Conservation (phyloP, 2,329 filamentous ascomycete species). For the Colletotrichum sp. region DNA sequence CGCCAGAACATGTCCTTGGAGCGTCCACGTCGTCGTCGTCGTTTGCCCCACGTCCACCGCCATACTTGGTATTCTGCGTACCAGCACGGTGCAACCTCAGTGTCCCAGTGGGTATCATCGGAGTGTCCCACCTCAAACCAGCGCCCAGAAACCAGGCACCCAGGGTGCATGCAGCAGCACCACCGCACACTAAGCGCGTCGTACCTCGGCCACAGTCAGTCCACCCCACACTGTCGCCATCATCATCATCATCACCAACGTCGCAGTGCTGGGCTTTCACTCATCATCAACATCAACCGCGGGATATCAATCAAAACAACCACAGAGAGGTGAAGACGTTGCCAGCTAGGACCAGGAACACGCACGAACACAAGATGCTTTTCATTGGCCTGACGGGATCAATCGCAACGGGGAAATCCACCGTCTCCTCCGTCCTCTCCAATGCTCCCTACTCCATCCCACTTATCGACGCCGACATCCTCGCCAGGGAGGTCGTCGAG, state of each 20-base stretch:
- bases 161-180: neutral
- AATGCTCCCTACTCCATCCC: constrained; percentile 83
- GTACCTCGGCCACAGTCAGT: neutral
- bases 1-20: neutral
- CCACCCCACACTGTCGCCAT: neutral
- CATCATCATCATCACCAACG: neutral
- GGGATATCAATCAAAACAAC: neutral
- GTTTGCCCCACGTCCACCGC: neutral
- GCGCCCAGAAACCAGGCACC: neutral
- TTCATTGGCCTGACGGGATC: constrained; percentile 96
- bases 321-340: neutral
- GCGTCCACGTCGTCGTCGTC: neutral
- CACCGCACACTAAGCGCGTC: neutral
- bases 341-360: neutral
- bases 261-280: neutral
- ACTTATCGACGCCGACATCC: constrained; percentile 90
- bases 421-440: constrained; percentile 83
- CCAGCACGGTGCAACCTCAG: neutral
- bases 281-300: neutral
- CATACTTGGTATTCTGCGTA: neutral
- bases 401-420: constrained; percentile 98
- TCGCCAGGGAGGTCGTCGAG: constrained; percentile 93
- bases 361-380: constrained; percentile 64
- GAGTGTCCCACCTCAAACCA: neutral
- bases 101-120: neutral